Conservation (phyloP, 176 grass and related monocot genomes). For the Eleusine coracana region DNA sequence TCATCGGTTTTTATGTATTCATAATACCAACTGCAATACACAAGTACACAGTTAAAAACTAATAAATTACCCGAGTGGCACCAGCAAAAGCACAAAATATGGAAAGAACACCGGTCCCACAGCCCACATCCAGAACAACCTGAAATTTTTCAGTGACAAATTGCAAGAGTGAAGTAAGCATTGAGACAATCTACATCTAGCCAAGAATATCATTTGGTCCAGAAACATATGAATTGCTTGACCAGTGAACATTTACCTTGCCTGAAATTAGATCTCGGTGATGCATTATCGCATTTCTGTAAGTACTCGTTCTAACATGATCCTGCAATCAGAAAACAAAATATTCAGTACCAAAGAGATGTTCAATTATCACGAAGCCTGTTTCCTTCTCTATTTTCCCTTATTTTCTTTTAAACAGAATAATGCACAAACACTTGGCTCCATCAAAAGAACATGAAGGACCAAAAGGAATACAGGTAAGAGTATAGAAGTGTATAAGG, state of each 20-base stretch:
- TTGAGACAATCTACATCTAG: conserved; percentile 16
- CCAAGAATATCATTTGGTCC: conserved; percentile 25
- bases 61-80: conserved; percentile 77
- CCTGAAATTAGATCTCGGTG: conserved; percentile 82
- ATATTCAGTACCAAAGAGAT: conserved; percentile 40
- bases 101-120: conserved; percentile 93
- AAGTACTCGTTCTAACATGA: conserved; percentile 82
- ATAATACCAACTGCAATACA: conserved; percentile 16
- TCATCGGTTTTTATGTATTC: background rate
- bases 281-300: conserved; percentile 87
- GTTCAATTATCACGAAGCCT: conserved; percentile 6
- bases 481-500: background rate
- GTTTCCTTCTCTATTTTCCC: background rate
- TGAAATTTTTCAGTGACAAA: conserved; percentile 41
- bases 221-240: conserved; percentile 29
- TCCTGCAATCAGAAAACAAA: conserved; percentile 67
- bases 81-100: conserved; percentile 96
- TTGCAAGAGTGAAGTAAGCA: conserved; percentile 19
- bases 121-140: conserved; percentile 98
- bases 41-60: conserved; percentile 23
- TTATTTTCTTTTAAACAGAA: background rate
- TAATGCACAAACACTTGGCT: conserved; percentile 17
- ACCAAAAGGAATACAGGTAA: background rate
- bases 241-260: conserved; percentile 60
- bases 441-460: conserved; percentile 25